Evolutionary conservation across 1,139 yeast genomes (phyloP).

Genomic region (Saccharomyces pastorianus): DNA sequence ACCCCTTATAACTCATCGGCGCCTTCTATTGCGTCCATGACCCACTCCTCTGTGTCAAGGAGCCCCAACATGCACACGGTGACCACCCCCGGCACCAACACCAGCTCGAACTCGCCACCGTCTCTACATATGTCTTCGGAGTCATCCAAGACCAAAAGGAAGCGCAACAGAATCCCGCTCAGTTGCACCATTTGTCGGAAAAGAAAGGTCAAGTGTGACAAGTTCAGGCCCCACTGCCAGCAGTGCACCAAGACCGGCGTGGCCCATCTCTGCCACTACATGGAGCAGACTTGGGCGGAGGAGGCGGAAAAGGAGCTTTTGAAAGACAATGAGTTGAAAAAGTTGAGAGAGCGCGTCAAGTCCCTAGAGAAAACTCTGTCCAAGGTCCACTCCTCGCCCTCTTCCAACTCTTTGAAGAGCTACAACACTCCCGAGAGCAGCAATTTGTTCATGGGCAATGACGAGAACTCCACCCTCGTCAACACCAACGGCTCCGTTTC

Average conservation of each 20-base stretch:
- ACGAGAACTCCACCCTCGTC: not conserved
- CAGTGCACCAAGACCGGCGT: slow-evolving; percentile 69
- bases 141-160: slow-evolving; percentile 23
- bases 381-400: slow-evolving; percentile 21
- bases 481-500: not conserved
- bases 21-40: not conserved
- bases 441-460: slow-evolving; percentile 7
- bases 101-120: not conserved
- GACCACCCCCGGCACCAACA: not conserved
- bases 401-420: slow-evolving; percentile 1
- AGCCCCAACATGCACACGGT: not conserved
- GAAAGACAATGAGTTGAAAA: slow-evolving; percentile 32
- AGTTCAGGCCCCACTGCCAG: slow-evolving; percentile 54
- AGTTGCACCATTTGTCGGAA: slow-evolving; percentile 43
- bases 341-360: slow-evolving; percentile 29
- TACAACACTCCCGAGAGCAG: slow-evolving; percentile 14
- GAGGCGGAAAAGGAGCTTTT: slow-evolving; percentile 45
- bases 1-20: not conserved
- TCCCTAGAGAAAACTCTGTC: slow-evolving; percentile 27
- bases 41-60: not conserved
- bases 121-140: not conserved
- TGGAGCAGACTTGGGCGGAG: slow-evolving; percentile 49
- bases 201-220: slow-evolving; percentile 51
- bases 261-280: slow-evolving; percentile 63
- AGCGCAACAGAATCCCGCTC: slow-evolving; percentile 42